Evolutionary conservation across 2,329 filamentous ascomycete genomes (phyloP), one percentile per base, ranked within the genome.

Genomic region (Colletotrichum karsti): DNA sequence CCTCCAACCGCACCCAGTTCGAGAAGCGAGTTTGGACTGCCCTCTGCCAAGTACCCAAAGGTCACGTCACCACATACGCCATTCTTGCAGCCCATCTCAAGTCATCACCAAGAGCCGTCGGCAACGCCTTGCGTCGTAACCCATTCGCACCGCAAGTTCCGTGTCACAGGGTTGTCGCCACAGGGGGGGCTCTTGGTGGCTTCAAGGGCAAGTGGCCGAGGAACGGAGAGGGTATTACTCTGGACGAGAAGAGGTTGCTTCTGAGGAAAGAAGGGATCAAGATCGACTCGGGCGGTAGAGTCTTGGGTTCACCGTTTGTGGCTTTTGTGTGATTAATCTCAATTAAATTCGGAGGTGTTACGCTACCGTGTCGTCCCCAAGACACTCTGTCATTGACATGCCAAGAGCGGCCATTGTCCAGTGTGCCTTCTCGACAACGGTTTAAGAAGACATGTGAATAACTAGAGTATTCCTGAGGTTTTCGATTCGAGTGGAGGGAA

Each of bases 201-300:
- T 98, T 99, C 84, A 95, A 93, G 81, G 96, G 96, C 24, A 93
- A 97, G 80, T 98, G 94, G 86, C 96, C 96, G 88, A 90, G 91
- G 77, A 80, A 71, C 97, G 75, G 96, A 92, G 22, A 75, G 76
- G 69, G 82, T 78, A 85, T 88, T 65, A 90, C 89, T 54, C 84
- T 91, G 66, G 84, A 85, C 35, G 89, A 90, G 79, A 93, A 93
- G 83, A 84, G 88, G 74, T 77, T 78, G 69, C 74, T 93, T 59
- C 77, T 94, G 69, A 82, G 83, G 67, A 82, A 80, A 2, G 92
- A 93, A 77, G 92, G 91, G 1, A 88, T 93, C 9, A 79, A 78
- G 70, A 88, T 93, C 72, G 87, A 92, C 75, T 83, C 77, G 12
- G 83, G 83, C 37, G 90, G 90, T 1, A 87, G 82, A 71, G 84